These are phyloP conservation scores for Botrytis fragariae DNA, from an alignment of 2,329 filamentous ascomycete genomes.

Conservation along the genomic window DNA sequence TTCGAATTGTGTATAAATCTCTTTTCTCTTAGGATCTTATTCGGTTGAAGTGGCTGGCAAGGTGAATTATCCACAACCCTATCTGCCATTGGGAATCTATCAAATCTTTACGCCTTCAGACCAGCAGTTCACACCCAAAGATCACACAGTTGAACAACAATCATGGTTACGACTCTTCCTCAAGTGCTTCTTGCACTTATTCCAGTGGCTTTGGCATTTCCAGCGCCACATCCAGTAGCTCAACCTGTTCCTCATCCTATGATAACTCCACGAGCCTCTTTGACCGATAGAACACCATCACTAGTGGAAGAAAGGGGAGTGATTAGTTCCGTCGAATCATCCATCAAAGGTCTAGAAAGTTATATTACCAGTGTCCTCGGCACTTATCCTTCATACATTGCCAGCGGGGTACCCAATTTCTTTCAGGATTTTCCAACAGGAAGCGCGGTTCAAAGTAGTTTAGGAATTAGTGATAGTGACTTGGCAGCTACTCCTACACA, in stretches of 20 bases:
- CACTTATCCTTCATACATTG: slow-evolving; percentile 57
- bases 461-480: slow-evolving; percentile 58
- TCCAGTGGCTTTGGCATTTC: slow-evolving; percentile 31
- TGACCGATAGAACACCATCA: slow-evolving; percentile 41
- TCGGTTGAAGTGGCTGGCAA: neutral
- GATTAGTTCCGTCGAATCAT: slow-evolving; percentile 39
- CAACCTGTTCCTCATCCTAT: slow-evolving; percentile 42
- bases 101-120: no score
- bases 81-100: neutral
- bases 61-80: neutral
- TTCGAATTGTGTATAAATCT: neutral
- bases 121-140: neutral
- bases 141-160: neutral
- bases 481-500: slow-evolving; percentile 64
- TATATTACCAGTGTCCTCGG: slow-evolving; percentile 54
- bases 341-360: slow-evolving; percentile 48
- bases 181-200: slow-evolving; percentile 27
- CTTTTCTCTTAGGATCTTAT: neutral
- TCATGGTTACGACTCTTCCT: slow-evolving; percentile 17
- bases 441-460: slow-evolving; percentile 56
- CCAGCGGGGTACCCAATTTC: slow-evolving; percentile 64
- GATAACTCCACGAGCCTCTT: slow-evolving; percentile 48
- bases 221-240: slow-evolving; percentile 30
- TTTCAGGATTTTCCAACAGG: slow-evolving; percentile 66
- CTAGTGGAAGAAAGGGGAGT: slow-evolving; percentile 45